These are phyloP conservation scores for Paramecium biaurelia DNA, from an alignment of 73 alveolate genomes.

Conservation along the genomic window DNA sequence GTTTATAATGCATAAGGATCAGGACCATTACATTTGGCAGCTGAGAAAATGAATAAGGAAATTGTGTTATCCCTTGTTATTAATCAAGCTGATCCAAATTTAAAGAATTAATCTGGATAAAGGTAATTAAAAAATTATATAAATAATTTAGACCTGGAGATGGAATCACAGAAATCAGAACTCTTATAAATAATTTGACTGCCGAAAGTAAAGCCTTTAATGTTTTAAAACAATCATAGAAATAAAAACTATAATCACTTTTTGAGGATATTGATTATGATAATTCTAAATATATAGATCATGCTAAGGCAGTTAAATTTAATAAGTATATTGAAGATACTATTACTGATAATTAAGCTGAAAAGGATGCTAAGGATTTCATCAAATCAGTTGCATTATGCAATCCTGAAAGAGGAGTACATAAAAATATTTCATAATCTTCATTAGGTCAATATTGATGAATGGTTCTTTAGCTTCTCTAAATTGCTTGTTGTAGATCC, in stretches of 20 bases:
- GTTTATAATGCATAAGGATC: slow-evolving; percentile 9
- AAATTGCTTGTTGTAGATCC: slow-evolving; percentile 47
- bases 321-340: slow-evolving; percentile 53
- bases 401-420: slow-evolving; percentile 45
- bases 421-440: not conserved
- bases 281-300: slow-evolving; percentile 20
- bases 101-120: slow-evolving; percentile 54
- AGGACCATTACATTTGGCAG: slow-evolving; percentile 69
- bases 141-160: slow-evolving; percentile 53
- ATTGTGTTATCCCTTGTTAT: slow-evolving; percentile 61
- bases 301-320: slow-evolving; percentile 28
- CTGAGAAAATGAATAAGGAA: slow-evolving; percentile 65
- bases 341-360: slow-evolving; percentile 44
- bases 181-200: slow-evolving; percentile 42
- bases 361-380: slow-evolving; percentile 64
- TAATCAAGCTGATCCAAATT: slow-evolving; percentile 64
- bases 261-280: slow-evolving; percentile 60
- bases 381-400: slow-evolving; percentile 57
- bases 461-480: slow-evolving; percentile 59
- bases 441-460: slow-evolving; percentile 57
- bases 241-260: not conserved
- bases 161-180: slow-evolving; percentile 53
- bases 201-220: slow-evolving; percentile 57
- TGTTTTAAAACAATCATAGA: not conserved
- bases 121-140: not conserved